phyloP scores from a whole-genome alignment of 1,139 yeast genomes.

The Magnusiomyces fungicola region DNA sequence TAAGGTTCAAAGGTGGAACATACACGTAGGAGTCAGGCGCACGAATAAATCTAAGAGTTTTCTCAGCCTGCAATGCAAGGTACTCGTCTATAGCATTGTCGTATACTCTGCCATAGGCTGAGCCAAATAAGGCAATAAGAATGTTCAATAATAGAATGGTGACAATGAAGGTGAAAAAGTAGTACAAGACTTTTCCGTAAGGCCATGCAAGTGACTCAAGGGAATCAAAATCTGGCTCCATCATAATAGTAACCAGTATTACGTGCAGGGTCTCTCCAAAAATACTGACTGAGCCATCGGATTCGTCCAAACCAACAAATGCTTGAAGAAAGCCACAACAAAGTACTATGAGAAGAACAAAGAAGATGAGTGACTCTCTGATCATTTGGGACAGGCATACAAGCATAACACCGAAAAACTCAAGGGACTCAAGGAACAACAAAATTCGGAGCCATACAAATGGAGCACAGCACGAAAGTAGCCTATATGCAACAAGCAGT shows the following conservation, averaged over 20 bases:
- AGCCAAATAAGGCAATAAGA: conserved; percentile 74
- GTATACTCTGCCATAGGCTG: conserved; percentile 74
- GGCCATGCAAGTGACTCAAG: conserved; percentile 74
- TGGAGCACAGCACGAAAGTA: conserved; percentile 78
- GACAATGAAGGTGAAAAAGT: conserved; percentile 67
- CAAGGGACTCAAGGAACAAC: conserved; percentile 68
- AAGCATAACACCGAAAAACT: conserved; percentile 83
- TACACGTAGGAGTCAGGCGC: conserved; percentile 85
- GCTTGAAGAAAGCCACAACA: conserved; percentile 82
- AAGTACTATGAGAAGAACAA: conserved; percentile 62
- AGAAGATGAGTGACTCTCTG: conserved; percentile 76
- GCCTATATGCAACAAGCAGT: conserved; percentile 61
- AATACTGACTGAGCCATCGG: conserved; percentile 77
- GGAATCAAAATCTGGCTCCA: conserved; percentile 64
- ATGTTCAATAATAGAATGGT: conserved; percentile 55
- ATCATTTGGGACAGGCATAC: conserved; percentile 80
- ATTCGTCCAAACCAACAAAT: conserved; percentile 76
- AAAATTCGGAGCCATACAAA: conserved; percentile 78
- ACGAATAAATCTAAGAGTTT: conserved; percentile 73
- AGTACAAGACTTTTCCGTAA: conserved; percentile 70
- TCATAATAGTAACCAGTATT: conserved; percentile 62
- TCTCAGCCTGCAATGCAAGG: conserved; percentile 76
- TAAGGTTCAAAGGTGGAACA: conserved; percentile 76
- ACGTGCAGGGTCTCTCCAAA: conserved; percentile 47
- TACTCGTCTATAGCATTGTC: conserved; percentile 81